phyloP scores from a whole-genome alignment of 2,329 filamentous ascomycete genomes.

The Acrocalymma vagum region DNA sequence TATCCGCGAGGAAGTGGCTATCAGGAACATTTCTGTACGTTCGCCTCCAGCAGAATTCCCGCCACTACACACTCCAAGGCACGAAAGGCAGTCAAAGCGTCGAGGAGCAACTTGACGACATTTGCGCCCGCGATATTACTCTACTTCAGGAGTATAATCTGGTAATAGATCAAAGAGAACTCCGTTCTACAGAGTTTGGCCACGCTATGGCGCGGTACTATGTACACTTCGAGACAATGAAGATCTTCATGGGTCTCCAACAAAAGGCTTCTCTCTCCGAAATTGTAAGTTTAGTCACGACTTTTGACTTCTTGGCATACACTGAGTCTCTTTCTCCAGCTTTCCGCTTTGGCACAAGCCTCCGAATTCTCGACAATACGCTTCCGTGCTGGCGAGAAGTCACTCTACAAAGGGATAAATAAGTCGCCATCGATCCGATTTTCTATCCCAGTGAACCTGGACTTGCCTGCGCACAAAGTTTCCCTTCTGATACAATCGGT shows the following conservation, averaged over 20 bases:
- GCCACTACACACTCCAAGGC: conserved; percentile 72
- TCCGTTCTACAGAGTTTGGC: conserved; percentile 76
- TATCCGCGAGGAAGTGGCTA: conserved; percentile 77
- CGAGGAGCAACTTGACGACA: conserved; percentile 72
- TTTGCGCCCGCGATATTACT: conserved; percentile 74
- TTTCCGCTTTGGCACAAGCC: conserved; percentile 72
- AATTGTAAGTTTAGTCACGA: conserved; percentile 63
- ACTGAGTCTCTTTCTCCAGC: conserved; percentile 53
- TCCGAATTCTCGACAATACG: conserved; percentile 77
- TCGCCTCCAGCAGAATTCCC: conserved; percentile 74
- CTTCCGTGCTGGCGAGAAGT: conserved; percentile 74
- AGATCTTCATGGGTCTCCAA: conserved; percentile 70
- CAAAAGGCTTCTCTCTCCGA: conserved; percentile 68
- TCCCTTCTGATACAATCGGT: conserved; percentile 80
- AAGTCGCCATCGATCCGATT: conserved; percentile 73
- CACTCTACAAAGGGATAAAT: conserved; percentile 76
- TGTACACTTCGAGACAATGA: conserved; percentile 82
- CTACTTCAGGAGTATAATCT: conserved; percentile 69
- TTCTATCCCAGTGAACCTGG: conserved; percentile 73
- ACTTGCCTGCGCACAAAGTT: conserved; percentile 74
- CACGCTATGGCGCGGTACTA: conserved; percentile 86
- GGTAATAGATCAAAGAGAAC: conserved; percentile 57
- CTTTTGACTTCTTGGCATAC: neutral
- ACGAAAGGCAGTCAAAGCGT: conserved; percentile 58
- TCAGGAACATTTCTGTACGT: conserved; percentile 80